Percentiles rank a stretch among this genome's conserved stretches.
These are phyloP conservation scores for Chaetomiaceae sp. DNA, from an alignment of 2,329 filamentous ascomycete species.

Conservation along the genomic window DNA sequence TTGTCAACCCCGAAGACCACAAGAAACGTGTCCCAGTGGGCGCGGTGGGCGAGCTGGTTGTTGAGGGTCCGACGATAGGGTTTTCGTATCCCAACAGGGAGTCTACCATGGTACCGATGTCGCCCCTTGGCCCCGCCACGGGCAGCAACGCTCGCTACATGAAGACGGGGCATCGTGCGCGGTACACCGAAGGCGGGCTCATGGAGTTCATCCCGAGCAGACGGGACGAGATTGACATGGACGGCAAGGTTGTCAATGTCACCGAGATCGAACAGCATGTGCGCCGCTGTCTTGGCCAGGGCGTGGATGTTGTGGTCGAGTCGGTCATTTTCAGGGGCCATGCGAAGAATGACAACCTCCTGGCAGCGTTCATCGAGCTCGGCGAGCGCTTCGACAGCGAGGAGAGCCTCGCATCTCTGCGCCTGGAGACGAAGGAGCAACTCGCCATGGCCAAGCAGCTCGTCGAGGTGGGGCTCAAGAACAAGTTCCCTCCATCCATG, in stretches of 20 bases:
- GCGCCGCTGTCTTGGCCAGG: slow-evolving; percentile 43
- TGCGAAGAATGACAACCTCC: slow-evolving; percentile 32
- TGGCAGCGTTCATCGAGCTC: slow-evolving; percentile 49
- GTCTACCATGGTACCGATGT: slow-evolving; percentile 25
- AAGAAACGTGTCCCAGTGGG: slow-evolving; percentile 50
- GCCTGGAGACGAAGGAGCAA: slow-evolving; percentile 38
- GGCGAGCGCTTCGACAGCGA: slow-evolving; percentile 37
- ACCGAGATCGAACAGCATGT: slow-evolving; percentile 45
- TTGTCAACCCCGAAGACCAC: slow-evolving; percentile 49
- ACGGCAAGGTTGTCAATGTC: slow-evolving; percentile 38
- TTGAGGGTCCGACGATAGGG: slow-evolving; percentile 52
- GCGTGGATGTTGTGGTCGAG: slow-evolving; percentile 47
- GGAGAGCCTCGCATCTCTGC: slow-evolving; percentile 38
- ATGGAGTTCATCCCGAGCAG: slow-evolving; percentile 45
- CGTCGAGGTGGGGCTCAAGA: slow-evolving; percentile 39
- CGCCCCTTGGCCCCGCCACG: slow-evolving; percentile 26
- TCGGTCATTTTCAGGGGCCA: slow-evolving; percentile 42
- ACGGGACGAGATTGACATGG: slow-evolving; percentile 39
- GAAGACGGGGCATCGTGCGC: slow-evolving; percentile 48
- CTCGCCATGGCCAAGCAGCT: slow-evolving; percentile 42
- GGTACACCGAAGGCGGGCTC: slow-evolving; percentile 45
- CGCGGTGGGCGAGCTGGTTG: slow-evolving; percentile 54
- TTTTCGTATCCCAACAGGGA: slow-evolving; percentile 35
- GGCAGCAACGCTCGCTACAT: slow-evolving; percentile 37
- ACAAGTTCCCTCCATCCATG: slow-evolving; percentile 37